Base-by-base conservation (phyloP, 176 grass and related monocot species). In the Pontederia crassipes region DNA sequence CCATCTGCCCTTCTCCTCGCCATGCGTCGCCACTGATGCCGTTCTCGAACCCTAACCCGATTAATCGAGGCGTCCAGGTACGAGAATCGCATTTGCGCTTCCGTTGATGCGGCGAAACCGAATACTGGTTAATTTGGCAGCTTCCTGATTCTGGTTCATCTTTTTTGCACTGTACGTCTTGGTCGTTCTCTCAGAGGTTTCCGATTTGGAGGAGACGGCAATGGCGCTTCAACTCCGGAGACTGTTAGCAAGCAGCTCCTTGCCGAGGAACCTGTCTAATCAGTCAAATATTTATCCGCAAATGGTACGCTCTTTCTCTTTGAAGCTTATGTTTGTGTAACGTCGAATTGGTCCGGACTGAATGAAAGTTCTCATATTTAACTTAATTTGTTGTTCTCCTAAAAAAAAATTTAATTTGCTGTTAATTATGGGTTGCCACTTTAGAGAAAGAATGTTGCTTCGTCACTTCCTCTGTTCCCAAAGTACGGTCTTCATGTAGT, bases 171-270 rank as follows among this genome's bases (percentile, higher is more conserved):
- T 17, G 11, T 29, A 18, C 10, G 7, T 16, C 49, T 9, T 58
- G 8, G 59, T 66, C 52, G 67, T 15, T 76, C 45, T 8, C 29
- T 61, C 29, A 49, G 58, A 12, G 14, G 12, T 17, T 62, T 62
- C 48, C 4, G 47, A 15, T 17, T 59, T 11, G 54, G 14, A 54
- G 18, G 16, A 12, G 59, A 52, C 48, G 15, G 20, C 12, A 27
- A 97, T 97, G 92, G 84, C 81, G 14, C 84, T 91, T 56, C 87
- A 88, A 76, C 70, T 97, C 27, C 83, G 81, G 48, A 83, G 74
- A 58, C 63, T 91, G 66, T 71, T 97, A 72, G 54, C 73, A 40
- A 62, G 77, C 45, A 78, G 72, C 47, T 88, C 32, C 69, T 54
- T 69, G 20, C 69, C 63, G 64, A 69, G 75, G 71, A 69, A 69